Evolutionary conservation across 148 eudicot species (phyloP), one percentile per base, ranked within the genome.

Genomic region (Silene latifolia): DNA sequence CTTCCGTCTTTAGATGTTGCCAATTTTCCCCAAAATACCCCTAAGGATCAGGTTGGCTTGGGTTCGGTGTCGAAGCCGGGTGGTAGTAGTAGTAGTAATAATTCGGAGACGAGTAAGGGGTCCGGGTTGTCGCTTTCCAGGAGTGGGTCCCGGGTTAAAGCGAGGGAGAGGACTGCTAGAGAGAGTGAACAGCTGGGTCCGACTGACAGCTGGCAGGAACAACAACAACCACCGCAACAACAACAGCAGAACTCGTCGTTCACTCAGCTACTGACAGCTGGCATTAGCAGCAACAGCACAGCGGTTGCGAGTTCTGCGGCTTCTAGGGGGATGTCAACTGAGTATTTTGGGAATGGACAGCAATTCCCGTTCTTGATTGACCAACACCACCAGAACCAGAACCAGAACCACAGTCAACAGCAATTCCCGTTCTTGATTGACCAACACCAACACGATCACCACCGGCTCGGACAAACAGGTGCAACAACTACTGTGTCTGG

Each of bases 21-120:
- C 0, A 42, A 17, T 3, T 81, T 77, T n/a, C 89, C 89, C 15
- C 88, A 89, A 0, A 83, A 88, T 4, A 84, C 91, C 1, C 91
- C 93, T 0, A 79, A 80, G 73, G 63, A 72, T 24, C 73, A 11
- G 44, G 62, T 21, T 0, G 79, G 72, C 75, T 23, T 64, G 80
- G 77, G 48, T 72, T 80, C 67, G 7, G 3, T 25, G 67, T 63
- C 67, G 0, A 24, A 12, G 67, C 29, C 67, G 4, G 51, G 79
- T 19, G 86, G 87, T 5, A 88, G 86, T 7, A 85, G 96, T 47
- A 90, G 93, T 64, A 91, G 97, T 61, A 88, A 83, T 51, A 88
- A 83, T 44, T 91, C 98, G 17, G 98, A 92, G 80, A 89, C 85
- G 3, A 91, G 96, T 21, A 90, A 88, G 29, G 97, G 97, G 19